Evolutionary conservation across 177 flowering plant genomes (phyloP).

Genomic region (Tripterygium wilfordii): DNA sequence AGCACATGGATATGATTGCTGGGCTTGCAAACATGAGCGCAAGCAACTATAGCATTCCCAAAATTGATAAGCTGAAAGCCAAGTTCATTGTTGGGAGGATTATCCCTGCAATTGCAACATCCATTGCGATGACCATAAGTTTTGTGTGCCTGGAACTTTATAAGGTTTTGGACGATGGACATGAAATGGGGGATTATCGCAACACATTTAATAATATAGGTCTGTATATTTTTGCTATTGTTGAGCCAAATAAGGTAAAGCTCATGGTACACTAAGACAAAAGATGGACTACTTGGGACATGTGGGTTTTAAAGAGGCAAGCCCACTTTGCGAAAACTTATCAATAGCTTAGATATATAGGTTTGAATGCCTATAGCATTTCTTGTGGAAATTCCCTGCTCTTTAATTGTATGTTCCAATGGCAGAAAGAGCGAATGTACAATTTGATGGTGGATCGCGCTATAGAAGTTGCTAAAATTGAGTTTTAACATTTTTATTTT

Average conservation of each 20-base stretch:
- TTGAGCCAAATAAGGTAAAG: slow-evolving; percentile 88
- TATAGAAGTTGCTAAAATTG: slow-evolving; percentile 65
- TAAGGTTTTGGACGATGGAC: slow-evolving; percentile 73
- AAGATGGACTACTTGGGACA: slow-evolving; percentile 94
- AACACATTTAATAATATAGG: slow-evolving; percentile 89
- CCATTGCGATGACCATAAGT: slow-evolving; percentile 91
- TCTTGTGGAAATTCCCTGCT: slow-evolving; percentile 76
- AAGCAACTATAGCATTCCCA: slow-evolving; percentile 86
- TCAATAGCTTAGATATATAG: slow-evolving; percentile 76
- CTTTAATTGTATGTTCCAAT: slow-evolving; percentile 72
- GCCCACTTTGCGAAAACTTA: slow-evolving; percentile 65
- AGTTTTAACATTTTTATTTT: too few relatives aligned
- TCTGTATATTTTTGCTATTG: slow-evolving; percentile 80
- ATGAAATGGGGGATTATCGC: slow-evolving; percentile 75
- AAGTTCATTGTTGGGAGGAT: slow-evolving; percentile 92
- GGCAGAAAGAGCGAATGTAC: slow-evolving; percentile 75
- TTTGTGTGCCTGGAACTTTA: slow-evolving; percentile 92
- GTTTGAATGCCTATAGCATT: slow-evolving; percentile 77
- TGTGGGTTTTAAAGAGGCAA: slow-evolving; percentile 64
- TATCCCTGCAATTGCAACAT: slow-evolving; percentile 93
- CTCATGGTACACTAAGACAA: slow-evolving; percentile 69
- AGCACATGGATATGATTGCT: slow-evolving; percentile 84
- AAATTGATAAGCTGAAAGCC: slow-evolving; percentile 90
- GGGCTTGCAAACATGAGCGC: slow-evolving; percentile 96
- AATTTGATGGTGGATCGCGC: slow-evolving; percentile 70